Evolutionary conservation across 352 stramenopile species (phyloP).

Genomic region (Globisporangium rhizosaccharum): DNA sequence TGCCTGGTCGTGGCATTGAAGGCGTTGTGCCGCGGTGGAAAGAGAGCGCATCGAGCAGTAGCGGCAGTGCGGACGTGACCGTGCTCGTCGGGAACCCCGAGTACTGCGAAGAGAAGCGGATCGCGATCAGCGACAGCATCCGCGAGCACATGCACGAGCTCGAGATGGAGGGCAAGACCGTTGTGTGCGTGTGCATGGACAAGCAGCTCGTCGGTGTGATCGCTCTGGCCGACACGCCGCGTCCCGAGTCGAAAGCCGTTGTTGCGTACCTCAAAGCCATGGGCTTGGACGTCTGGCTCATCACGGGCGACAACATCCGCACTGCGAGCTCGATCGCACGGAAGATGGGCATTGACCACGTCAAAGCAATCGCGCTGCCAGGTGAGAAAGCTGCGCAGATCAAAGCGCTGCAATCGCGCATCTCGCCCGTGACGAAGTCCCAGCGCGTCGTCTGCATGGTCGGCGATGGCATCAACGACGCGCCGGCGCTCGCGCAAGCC

Average conservation of each 20-base stretch:
- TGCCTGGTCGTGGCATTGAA: conserved; percentile 76
- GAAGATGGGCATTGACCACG: conserved; percentile 86
- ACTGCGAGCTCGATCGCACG: conserved; percentile 87
- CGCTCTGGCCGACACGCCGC: conserved; percentile 67
- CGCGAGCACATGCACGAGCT: conserved; percentile 74
- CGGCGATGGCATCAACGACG: conserved; percentile 95
- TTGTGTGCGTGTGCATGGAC: conserved; percentile 75
- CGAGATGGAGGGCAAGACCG: conserved; percentile 82
- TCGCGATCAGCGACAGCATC: conserved; percentile 55
- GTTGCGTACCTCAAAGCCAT: conserved; percentile 75
- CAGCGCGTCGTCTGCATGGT: conserved; percentile 89
- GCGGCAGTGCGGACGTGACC: conserved; percentile 18
- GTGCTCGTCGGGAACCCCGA: conserved; percentile 78
- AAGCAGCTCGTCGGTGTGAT: conserved; percentile 69
- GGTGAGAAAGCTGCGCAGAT: conserved; percentile 94
- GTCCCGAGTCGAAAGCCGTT: conserved; percentile 66
- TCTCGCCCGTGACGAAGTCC: conserved; percentile 67
- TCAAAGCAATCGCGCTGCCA: conserved; percentile 87
- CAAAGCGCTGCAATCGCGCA: conserved; percentile 65
- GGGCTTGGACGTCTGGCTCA: conserved; percentile 81
- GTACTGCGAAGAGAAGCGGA: conserved; percentile 75
- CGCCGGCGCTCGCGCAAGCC: conserved; percentile 87
- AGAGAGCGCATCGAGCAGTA: neutral
- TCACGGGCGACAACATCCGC: conserved; percentile 91
- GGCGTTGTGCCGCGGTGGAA: conserved; percentile 42